Evolutionary conservation across 1,139 yeast genomes (phyloP), one percentile per base, ranked within the genome.

Genomic region (Scheffersomyces cryptocercus): DNA sequence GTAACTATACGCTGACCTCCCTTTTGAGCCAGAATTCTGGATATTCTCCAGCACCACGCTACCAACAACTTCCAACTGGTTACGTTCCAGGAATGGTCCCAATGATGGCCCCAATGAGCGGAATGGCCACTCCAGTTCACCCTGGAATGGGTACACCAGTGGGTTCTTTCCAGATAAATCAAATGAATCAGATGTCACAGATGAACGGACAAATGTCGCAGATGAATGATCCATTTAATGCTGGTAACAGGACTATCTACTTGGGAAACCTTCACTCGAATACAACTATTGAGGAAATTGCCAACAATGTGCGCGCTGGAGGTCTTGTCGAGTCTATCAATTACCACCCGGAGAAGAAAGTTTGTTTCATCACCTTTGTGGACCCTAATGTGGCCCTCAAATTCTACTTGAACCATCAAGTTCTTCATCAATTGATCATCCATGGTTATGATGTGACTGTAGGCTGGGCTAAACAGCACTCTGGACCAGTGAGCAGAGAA

Each of bases 251-350:
- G 44, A 68, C 79, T 1, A 69, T 75, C 28, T 74, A 68, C 49
- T 59, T 75, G 43, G 78, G 78, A 5, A 71, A 73, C 46, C 64
- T 75, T 35, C 79, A 73, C 50, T 73, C 74, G 8, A 64, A 64
- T 42, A 67, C 79, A 4, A 67, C 77, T 2, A 60, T 73, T n/a
- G 79, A 74, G 51, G 79, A 75, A 48, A 73, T 75, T 41, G 78
- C 79, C 29, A 74, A 74, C 46, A 74, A 74, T 48, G 75, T 74
- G 16, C 61, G 79, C 41, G 77, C 78, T 5, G 79, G 79, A 5
- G 79, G 79, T 1, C 59, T 75, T 41, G 75, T 75, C 3, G 79
- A 73, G 49, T 56, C 62, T 3, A 70, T 75, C 38, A 70, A 63
- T 31, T 62, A 55, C 51, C 67, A 61, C 47, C 71, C 70, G 1